A percentile compares a stretch with the other conserved stretches of the same genome.
phyloP scores from a whole-genome alignment of 2,329 filamentous ascomycete species.

The Scedosporium minutisporum region DNA sequence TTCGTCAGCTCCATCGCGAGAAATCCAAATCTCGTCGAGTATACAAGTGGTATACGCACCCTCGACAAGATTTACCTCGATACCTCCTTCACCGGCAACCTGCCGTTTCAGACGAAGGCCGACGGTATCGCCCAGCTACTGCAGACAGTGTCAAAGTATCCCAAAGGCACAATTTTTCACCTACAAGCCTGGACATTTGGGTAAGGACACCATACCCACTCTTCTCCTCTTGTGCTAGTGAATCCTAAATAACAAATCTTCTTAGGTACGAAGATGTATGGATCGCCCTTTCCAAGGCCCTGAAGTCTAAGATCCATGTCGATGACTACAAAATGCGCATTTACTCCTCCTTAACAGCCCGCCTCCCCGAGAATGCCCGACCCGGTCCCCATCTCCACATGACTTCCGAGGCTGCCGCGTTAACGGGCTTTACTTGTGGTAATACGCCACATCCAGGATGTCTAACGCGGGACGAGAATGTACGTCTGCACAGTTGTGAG shows the following conservation, averaged over 20 bases:
- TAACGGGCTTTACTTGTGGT: constrained; percentile 66
- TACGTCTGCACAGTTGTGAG: constrained; percentile 79
- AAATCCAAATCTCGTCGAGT: constrained; percentile 67
- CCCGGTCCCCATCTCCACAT: constrained; percentile 19
- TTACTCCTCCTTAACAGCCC: constrained; percentile 53
- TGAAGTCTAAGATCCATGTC: constrained; percentile 67
- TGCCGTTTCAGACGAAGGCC: constrained; percentile 51
- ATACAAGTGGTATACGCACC: constrained; percentile 52
- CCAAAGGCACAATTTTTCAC: constrained; percentile 68
- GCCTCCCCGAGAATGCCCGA: not conserved
- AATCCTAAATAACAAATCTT: not conserved
- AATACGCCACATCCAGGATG: constrained; percentile 63
- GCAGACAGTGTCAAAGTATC: constrained; percentile 56
- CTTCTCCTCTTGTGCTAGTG: not conserved
- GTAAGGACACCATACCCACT: not conserved
- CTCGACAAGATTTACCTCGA: constrained; percentile 84
- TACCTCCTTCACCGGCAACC: constrained; percentile 57
- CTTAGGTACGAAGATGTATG: constrained; percentile 80
- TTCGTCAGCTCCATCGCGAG: constrained; percentile 67
- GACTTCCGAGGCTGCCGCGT: constrained; percentile 51
- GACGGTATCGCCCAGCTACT: constrained; percentile 69
- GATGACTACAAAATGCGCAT: constrained; percentile 70
- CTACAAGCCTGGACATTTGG: constrained; percentile 78
- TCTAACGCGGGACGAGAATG: constrained; percentile 52
- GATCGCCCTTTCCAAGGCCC: constrained; percentile 63